These are phyloP conservation scores for Gymnopus androsaceus DNA, from an alignment of 1,284 basidiomycete genomes.

Conservation along the genomic window DNA sequence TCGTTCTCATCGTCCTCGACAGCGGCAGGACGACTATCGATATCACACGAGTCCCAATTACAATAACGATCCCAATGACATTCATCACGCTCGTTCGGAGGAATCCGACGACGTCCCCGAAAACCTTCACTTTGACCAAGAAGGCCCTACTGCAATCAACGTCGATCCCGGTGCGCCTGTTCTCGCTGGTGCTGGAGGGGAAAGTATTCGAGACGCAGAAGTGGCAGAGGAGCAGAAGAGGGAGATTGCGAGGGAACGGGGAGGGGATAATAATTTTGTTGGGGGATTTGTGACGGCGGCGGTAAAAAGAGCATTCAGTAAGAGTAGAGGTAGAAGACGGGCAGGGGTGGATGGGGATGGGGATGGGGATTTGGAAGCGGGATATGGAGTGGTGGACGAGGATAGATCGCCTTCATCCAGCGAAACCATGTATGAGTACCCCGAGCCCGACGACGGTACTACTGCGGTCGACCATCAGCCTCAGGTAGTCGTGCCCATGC, in stretches of 20 bases:
- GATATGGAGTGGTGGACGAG: constrained; percentile 2
- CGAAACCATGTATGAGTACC: constrained; percentile 13
- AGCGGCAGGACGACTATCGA: too few species aligned
- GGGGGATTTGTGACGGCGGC: constrained; percentile 28
- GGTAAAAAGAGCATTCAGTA: constrained; percentile 27
- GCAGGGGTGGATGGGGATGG: constrained; percentile 7
- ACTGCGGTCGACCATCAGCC: constrained; percentile 25
- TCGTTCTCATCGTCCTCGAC: constrained; percentile 3
- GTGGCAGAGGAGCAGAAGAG: background rate
- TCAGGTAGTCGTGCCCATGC: background rate
- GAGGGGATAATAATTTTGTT: constrained; percentile 23
- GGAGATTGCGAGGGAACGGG: too few species aligned
- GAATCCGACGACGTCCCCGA: background rate
- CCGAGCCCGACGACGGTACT: constrained; percentile 21
- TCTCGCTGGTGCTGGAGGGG: constrained; percentile 26
- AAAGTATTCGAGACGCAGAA: constrained; percentile 10
- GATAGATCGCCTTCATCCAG: constrained; percentile 11
- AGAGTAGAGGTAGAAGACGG: constrained; percentile 9
- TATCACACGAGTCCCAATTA: too few species aligned
- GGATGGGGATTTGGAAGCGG: background rate
- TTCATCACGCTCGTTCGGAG: background rate
- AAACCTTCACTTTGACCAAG: constrained; percentile 3
- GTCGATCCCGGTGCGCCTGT: constrained; percentile 33
- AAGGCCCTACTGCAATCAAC: constrained; percentile 23
- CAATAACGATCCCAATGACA: background rate